phyloP scores from a whole-genome alignment of 257 asterid genomes.

The Nicotiana obtusifolia region DNA sequence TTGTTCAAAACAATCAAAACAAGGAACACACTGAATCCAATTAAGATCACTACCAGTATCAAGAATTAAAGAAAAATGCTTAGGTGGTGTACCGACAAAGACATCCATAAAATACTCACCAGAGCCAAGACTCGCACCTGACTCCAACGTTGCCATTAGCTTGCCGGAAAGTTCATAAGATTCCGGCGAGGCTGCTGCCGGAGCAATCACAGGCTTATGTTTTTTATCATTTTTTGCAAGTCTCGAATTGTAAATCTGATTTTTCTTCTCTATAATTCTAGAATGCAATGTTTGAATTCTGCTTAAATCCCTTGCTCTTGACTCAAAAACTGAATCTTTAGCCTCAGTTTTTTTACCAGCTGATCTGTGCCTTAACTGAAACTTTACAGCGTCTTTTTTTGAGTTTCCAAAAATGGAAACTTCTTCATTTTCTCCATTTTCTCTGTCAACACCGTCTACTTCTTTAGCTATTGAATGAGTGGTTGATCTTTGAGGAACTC shows the following conservation, averaged over 20 bases:
- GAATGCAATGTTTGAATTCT: conserved; percentile 66
- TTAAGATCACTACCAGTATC: conserved; percentile 95
- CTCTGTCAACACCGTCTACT: too few species aligned
- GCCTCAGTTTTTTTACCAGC: conserved; percentile 24
- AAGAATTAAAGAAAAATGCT: conserved; percentile 71
- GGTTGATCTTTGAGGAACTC: conserved; percentile 4
- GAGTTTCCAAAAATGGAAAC: not conserved
- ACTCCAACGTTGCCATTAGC: conserved; percentile 71
- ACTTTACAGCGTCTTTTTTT: conserved; percentile 38
- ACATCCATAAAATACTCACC: conserved; percentile 90
- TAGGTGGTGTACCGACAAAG: conserved; percentile 82
- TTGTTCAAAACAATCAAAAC: conserved; percentile 84
- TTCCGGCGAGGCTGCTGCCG: conserved; percentile 33
- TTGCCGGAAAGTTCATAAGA: conserved; percentile 32
- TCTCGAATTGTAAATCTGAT: conserved; percentile 39
- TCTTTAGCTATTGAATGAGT: not conserved
- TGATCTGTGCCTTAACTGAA: conserved; percentile 55
- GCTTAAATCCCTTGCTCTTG: conserved; percentile 51
- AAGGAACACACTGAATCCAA: conserved; percentile 91
- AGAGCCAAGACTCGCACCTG: conserved; percentile 53
- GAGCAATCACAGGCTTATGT: not conserved
- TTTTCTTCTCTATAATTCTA: conserved; percentile 56
- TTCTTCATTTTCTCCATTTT: conserved; percentile 14
- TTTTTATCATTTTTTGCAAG: conserved; percentile 15
- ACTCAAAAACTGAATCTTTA: conserved; percentile 38